Percentiles rank a stretch among this genome's conserved stretches.
These are phyloP conservation scores for Eutypa lata DNA, from an alignment of 2,329 filamentous ascomycete genomes.

Conservation along the genomic window DNA sequence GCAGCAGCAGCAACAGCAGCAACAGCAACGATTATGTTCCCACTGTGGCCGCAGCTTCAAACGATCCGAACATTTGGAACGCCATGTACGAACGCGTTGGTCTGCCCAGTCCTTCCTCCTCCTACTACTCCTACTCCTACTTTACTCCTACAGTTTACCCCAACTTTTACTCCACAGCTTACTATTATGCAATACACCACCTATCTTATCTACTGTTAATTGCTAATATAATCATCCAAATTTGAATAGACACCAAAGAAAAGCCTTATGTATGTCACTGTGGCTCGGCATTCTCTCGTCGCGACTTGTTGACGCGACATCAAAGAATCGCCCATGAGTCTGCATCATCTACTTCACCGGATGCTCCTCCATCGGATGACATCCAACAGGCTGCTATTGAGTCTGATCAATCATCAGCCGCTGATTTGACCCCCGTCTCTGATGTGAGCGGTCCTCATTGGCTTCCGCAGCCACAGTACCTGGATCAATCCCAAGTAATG, in stretches of 20 bases:
- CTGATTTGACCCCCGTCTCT: slow-evolving; percentile 29
- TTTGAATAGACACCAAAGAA: slow-evolving; percentile 41
- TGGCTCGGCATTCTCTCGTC: slow-evolving; percentile 41
- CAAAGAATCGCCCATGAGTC: slow-evolving; percentile 37
- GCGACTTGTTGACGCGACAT: slow-evolving; percentile 43
- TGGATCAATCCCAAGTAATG: slow-evolving; percentile 14
- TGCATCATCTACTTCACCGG: slow-evolving; percentile 24
- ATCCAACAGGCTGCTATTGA: slow-evolving; percentile 23
- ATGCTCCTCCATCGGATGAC: slow-evolving; percentile 26
- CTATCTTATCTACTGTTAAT: not conserved
- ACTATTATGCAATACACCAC: not conserved
- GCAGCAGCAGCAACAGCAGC: not conserved
- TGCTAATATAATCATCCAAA: slow-evolving; percentile 1
- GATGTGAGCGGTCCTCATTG: slow-evolving; percentile 28
- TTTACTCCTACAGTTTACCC: slow-evolving; percentile 3
- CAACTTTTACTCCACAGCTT: slow-evolving; percentile 8
- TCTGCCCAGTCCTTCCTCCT: slow-evolving; percentile 25
- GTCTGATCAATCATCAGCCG: slow-evolving; percentile 24
- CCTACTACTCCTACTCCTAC: slow-evolving; percentile 7
- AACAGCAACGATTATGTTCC: slow-evolving; percentile 31
- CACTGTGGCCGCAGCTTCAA: slow-evolving; percentile 43
- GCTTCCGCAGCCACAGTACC: slow-evolving; percentile 21
- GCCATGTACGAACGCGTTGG: slow-evolving; percentile 45
- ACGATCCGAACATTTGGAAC: slow-evolving; percentile 43
- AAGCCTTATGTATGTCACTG: slow-evolving; percentile 44